A percentile compares a stretch with the other conserved stretches of the same genome.
Conservation (phyloP, 441 rosid genomes). For the Erodium texanum region DNA sequence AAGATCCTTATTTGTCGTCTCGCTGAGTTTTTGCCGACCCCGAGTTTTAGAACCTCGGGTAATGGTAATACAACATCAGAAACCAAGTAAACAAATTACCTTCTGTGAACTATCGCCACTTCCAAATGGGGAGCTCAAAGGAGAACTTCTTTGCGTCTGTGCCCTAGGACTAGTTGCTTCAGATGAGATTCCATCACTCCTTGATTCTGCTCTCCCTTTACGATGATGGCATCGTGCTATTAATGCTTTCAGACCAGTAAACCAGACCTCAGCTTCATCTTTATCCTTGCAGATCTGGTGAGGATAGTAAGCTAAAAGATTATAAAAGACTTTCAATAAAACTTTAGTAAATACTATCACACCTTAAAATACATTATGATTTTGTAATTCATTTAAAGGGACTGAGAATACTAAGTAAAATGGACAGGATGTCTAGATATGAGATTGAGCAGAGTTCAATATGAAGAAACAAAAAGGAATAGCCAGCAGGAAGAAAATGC, state of each 20-base stretch:
- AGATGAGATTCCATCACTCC: constrained; percentile 87
- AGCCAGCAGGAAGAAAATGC: constrained; percentile 15
- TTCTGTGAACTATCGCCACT: constrained; percentile 78
- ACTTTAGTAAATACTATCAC: background rate
- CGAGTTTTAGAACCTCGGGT: background rate
- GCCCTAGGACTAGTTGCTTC: constrained; percentile 91
- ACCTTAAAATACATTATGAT: background rate
- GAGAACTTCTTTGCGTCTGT: constrained; percentile 85
- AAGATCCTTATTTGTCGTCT: too few relatives aligned
- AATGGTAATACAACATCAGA: constrained; percentile 10
- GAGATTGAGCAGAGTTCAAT: constrained; percentile 2
- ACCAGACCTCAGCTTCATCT: constrained; percentile 97
- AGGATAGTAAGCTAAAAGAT: constrained; percentile 10
- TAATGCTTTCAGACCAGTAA: constrained; percentile 90
- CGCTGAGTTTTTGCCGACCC: too few relatives aligned
- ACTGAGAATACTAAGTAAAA: background rate
- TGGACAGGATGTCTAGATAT: background rate
- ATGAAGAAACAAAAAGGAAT: constrained; percentile 12
- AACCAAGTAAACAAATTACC: constrained; percentile 34
- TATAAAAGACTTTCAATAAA: background rate
- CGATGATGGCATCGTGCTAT: constrained; percentile 65
- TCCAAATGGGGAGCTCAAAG: constrained; percentile 83
- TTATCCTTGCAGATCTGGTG: constrained; percentile 85
- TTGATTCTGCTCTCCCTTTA: constrained; percentile 76
- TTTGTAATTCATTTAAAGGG: background rate